Percentiles rank a stretch among this genome's conserved stretches.
Evolutionary conservation across 768 basidiomycete genomes (phyloP).

Genomic region (Lactifluus rugatus): DNA sequence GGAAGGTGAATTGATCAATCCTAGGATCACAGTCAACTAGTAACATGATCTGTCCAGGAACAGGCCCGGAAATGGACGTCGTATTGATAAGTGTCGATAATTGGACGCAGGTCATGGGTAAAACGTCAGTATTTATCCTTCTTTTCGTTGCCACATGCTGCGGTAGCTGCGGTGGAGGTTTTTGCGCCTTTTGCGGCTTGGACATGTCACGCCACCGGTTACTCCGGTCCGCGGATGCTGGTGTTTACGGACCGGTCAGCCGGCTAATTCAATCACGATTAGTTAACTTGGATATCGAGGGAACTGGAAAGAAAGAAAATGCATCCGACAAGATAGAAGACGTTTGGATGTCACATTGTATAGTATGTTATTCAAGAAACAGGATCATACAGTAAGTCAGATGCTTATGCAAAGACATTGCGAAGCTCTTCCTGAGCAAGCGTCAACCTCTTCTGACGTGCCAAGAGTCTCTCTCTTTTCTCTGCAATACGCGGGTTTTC

Average conservation of each 20-base stretch:
- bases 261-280: too few species aligned
- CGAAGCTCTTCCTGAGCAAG: conserved; percentile 36
- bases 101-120: background rate
- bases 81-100: background rate
- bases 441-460: conserved; percentile 42
- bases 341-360: background rate
- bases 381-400: conserved; percentile 3
- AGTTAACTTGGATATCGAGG: too few species aligned
- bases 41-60: background rate
- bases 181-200: too few species aligned
- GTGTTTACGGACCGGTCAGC: too few species aligned
- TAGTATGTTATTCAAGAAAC: conserved; percentile 30
- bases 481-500: conserved; percentile 39
- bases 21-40: background rate
- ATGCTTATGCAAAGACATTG: conserved; percentile 1
- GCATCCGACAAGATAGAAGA: too few species aligned
- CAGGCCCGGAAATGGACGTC: background rate
- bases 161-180: background rate
- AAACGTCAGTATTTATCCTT: background rate
- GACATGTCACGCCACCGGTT: too few species aligned
- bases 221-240: too few species aligned
- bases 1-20: background rate
- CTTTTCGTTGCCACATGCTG: background rate
- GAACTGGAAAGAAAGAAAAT: too few species aligned
- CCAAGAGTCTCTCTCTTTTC: conserved; percentile 38